Evolutionary conservation across 2,329 filamentous ascomycete genomes (phyloP).

Genomic region (Epichloe baconii): DNA sequence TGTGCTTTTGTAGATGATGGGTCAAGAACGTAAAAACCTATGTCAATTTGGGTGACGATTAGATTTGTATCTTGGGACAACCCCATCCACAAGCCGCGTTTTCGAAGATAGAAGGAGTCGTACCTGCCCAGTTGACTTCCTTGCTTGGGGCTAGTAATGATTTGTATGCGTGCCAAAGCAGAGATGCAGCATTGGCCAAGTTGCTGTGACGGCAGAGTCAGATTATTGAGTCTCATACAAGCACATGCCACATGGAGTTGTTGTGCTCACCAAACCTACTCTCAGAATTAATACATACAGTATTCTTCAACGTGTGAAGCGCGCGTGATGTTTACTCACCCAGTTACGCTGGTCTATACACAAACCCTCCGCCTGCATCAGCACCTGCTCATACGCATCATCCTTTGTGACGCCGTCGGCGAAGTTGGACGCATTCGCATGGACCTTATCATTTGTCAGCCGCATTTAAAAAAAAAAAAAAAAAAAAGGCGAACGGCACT

Average conservation of each 20-base stretch:
- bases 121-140: slow-evolving; percentile 66
- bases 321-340: slow-evolving; percentile 35
- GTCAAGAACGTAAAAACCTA: slow-evolving; percentile 64
- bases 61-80: not conserved
- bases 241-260: not conserved
- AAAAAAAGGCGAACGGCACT: not conserved
- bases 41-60: not conserved
- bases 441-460: slow-evolving; percentile 42
- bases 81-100: not conserved
- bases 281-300: not conserved
- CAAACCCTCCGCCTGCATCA: slow-evolving; percentile 55
- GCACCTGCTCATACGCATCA: slow-evolving; percentile 61
- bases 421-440: slow-evolving; percentile 71
- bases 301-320: not conserved
- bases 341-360: slow-evolving; percentile 66
- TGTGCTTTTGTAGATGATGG: slow-evolving; percentile 28
- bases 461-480: not conserved
- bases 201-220: slow-evolving; percentile 38
- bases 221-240: not conserved
- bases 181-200: slow-evolving; percentile 59
- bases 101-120: not conserved
- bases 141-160: slow-evolving; percentile 53
- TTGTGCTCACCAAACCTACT: slow-evolving; percentile 12
- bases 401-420: slow-evolving; percentile 51
- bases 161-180: slow-evolving; percentile 70